Evolutionary conservation across 176 grass and related monocot species (phyloP), one percentile per base, ranked within the genome.

Genomic region (Hordeum vulgare): DNA sequence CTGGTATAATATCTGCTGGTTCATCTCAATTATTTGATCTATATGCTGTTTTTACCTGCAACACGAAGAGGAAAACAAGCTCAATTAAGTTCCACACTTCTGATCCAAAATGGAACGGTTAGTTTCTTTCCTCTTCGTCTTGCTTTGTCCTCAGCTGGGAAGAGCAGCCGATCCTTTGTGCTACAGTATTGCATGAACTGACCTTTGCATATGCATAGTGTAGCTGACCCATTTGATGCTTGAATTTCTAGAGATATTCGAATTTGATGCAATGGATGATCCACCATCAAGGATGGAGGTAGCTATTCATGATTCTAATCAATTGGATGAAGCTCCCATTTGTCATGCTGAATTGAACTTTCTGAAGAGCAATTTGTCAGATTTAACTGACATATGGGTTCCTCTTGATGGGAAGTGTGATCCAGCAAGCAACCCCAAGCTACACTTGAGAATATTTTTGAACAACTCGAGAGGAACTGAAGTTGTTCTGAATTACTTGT

Each of bases 181-280:
- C 24, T 39, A 27, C 45, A 37, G 28, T 54, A 56, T 5, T 60
- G 66, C 17, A 47, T 24, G 13, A 51, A 85, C 74, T 34, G 17
- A 15, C 20, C 23, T 51, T 36, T 62, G 28, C 42, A n/a, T 9
- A 28, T 13, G 58, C 56, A 17, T 18, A 28, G 17, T 14, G 5
- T 74, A 58, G 39, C 79, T 86, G 27, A 78, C 37, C 36, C 11
- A 13, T 60, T 79, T 90, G 67, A 74, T 90, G 51, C 64, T 74
- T 81, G 6, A 80, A 78, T 86, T 88, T 83, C 70, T 88, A 98
- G 96, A 98, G 81, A 60, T 95, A 75, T 98, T 95, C 64, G 96
- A 98, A 86, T 98, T 95, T 82, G 96, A 98, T 88, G 90, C 96
- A 42, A 98, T 95, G 96, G 90, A 90, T 67, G 96, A 95, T 86